Conservation (phyloP, 495 filamentous ascomycete species). For the Geoglossum glabrum region DNA sequence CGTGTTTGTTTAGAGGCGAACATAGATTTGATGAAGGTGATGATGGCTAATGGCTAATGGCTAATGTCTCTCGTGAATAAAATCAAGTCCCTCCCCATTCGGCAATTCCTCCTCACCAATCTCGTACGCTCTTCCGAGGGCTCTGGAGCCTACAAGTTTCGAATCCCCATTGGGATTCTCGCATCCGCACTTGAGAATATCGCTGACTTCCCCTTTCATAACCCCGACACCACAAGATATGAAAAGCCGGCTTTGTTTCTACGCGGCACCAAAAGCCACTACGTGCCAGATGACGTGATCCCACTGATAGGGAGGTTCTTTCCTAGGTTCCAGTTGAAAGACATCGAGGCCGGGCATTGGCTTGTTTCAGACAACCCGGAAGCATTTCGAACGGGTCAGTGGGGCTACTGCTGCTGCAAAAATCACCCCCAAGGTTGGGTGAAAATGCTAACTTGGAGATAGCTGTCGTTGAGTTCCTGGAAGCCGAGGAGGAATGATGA, state of each 20-base stretch:
- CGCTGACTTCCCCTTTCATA: conserved; percentile 69
- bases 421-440: too few species aligned
- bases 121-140: conserved; percentile 34
- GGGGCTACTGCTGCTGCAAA: too few species aligned
- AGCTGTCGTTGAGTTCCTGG: conserved; percentile 42
- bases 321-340: conserved; percentile 55
- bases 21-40: too few species aligned
- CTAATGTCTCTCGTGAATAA: conserved; percentile 6
- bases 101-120: conserved; percentile 90
- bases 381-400: conserved; percentile 61
- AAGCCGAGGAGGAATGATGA: not conserved
- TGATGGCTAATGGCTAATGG: too few species aligned
- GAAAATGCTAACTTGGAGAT: conserved; percentile 1
- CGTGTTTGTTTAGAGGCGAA: too few species aligned
- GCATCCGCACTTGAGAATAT: conserved; percentile 40
- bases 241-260: conserved; percentile 65
- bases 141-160: conserved; percentile 25
- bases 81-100: conserved; percentile 51
- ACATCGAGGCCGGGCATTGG: conserved; percentile 87
- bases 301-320: conserved; percentile 82
- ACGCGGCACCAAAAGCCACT: conserved; percentile 61
- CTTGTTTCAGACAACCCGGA: conserved; percentile 84
- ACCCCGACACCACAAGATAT: conserved; percentile 39
- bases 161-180: conserved; percentile 40
- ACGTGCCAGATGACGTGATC: conserved; percentile 74